Evolutionary conservation across 192 early-diverging fungal species (phyloP).

Genomic region (Neocallimastix lanati): DNA sequence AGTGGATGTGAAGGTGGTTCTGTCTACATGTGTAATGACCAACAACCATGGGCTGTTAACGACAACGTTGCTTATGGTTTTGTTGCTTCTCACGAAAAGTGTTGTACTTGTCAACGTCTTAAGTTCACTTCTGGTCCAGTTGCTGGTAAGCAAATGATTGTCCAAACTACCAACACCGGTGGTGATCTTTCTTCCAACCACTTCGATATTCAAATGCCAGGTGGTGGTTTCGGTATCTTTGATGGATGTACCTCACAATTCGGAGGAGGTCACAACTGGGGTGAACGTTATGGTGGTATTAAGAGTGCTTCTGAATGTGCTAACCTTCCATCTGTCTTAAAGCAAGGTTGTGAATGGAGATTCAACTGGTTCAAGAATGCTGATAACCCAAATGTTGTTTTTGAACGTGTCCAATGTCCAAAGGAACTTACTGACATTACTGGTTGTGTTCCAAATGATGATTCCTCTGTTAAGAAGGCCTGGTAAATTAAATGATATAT

Average conservation of each 20-base stretch:
- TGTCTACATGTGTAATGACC: slow-evolving; percentile 1
- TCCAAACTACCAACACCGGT: slow-evolving; percentile 3
- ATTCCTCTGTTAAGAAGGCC: neutral
- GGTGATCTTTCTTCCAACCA: neutral
- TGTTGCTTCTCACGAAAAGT: neutral
- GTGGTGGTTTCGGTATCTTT: slow-evolving; percentile 5
- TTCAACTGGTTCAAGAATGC: slow-evolving; percentile 5
- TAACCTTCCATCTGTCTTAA: neutral
- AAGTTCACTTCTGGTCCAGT: slow-evolving; percentile 3
- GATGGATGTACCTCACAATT: slow-evolving; percentile 4
- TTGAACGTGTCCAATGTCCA: neutral
- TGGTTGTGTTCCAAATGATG: neutral
- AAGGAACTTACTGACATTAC: neutral
- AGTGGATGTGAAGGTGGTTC: neutral
- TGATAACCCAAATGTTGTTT: neutral
- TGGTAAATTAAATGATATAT: too few species aligned
- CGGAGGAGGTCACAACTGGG: slow-evolving; percentile 1
- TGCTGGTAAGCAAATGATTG: slow-evolving; percentile 1
- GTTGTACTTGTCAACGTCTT: neutral
- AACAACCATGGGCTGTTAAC: neutral
- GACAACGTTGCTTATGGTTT: slow-evolving; percentile 1
- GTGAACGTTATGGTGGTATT: slow-evolving; percentile 2
- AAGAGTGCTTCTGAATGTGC: neutral
- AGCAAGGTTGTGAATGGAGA: neutral
- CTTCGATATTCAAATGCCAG: slow-evolving; percentile 4